A percentile compares a stretch with the other conserved stretches of the same genome.
phyloP scores from a whole-genome alignment of 1,284 basidiomycete species.

The Apiotrichum gracile region DNA sequence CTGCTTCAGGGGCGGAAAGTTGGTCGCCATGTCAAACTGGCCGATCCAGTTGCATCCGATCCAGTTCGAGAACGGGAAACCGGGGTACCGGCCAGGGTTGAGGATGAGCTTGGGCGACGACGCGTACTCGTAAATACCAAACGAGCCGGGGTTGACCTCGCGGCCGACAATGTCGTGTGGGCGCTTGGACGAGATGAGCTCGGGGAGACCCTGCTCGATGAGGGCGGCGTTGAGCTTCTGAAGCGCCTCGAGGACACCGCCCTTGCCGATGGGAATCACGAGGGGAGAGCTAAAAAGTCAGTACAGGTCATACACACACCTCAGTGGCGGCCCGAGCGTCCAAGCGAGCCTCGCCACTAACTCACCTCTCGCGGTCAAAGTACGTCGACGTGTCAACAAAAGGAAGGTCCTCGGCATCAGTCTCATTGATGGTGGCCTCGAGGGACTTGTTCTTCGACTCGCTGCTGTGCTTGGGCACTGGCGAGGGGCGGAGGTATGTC shows the following conservation, averaged over 20 bases:
- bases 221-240: slow-evolving; percentile 8
- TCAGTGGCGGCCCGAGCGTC: not conserved
- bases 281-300: slow-evolving; percentile 1
- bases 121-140: slow-evolving; percentile 15
- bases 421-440: not conserved
- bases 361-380: slow-evolving; percentile 8
- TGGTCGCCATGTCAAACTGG: slow-evolving; percentile 9
- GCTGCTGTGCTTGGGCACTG: not conserved
- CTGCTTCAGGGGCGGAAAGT: slow-evolving; percentile 10
- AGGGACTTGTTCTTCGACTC: not conserved
- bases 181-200: slow-evolving; percentile 10
- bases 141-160: slow-evolving; percentile 14
- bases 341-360: not conserved
- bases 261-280: slow-evolving; percentile 9
- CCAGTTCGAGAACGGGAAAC: slow-evolving; percentile 13
- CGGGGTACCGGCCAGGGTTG: slow-evolving; percentile 14
- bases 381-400: slow-evolving; percentile 12
- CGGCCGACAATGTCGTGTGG: slow-evolving; percentile 11
- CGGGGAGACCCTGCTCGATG: not conserved
- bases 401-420: slow-evolving; percentile 1
- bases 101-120: slow-evolving; percentile 12
- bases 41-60: slow-evolving; percentile 9
- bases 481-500: not conserved
- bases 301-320: not conserved
- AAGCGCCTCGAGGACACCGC: slow-evolving; percentile 9